phyloP scores from a whole-genome alignment of 2,329 filamentous ascomycete genomes.

The Pseudocercospora fijiensis region DNA sequence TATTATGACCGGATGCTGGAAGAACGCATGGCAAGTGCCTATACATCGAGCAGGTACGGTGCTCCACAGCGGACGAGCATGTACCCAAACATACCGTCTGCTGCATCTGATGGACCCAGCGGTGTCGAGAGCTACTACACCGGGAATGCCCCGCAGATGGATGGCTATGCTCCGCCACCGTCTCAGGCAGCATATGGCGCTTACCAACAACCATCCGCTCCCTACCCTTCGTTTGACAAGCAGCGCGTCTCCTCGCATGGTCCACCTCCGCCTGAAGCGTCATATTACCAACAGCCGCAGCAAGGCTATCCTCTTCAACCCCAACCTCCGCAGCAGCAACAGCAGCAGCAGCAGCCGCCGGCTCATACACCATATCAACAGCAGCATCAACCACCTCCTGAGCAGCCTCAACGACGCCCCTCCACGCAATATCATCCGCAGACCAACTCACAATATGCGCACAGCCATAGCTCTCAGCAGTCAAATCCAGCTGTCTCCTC shows the following conservation, averaged over 20 bases:
- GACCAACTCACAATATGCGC: conserved; percentile 39
- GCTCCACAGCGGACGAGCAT: conserved; percentile 51
- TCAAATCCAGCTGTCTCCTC: conserved; percentile 32
- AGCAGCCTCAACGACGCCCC: conserved; percentile 32
- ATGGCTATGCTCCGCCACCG: conserved; percentile 45
- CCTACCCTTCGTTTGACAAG: conserved; percentile 39
- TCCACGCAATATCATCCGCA: conserved; percentile 35
- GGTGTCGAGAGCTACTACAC: conserved; percentile 81
- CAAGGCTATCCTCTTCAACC: conserved; percentile 40
- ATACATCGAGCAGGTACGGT: conserved; percentile 67
- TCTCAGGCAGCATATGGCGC: conserved; percentile 53
- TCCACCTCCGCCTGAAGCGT: conserved; percentile 33
- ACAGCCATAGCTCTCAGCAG: conserved; percentile 35
- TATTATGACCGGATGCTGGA: conserved; percentile 99
- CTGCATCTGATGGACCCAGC: conserved; percentile 47
- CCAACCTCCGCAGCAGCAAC: conserved; percentile 27
- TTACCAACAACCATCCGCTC: conserved; percentile 39
- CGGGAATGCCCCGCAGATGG: conserved; percentile 56
- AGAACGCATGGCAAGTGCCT: conserved; percentile 88
- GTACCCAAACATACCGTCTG: conserved; percentile 69
- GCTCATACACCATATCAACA: conserved; percentile 36
- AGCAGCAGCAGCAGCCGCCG: conserved; percentile 31
- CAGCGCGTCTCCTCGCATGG: conserved; percentile 25
- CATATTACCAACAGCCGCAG: conserved; percentile 35
- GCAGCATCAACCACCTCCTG: conserved; percentile 19